phyloP scores from a whole-genome alignment of 2,329 filamentous ascomycete genomes.

The Alternaria triticimaculans region DNA sequence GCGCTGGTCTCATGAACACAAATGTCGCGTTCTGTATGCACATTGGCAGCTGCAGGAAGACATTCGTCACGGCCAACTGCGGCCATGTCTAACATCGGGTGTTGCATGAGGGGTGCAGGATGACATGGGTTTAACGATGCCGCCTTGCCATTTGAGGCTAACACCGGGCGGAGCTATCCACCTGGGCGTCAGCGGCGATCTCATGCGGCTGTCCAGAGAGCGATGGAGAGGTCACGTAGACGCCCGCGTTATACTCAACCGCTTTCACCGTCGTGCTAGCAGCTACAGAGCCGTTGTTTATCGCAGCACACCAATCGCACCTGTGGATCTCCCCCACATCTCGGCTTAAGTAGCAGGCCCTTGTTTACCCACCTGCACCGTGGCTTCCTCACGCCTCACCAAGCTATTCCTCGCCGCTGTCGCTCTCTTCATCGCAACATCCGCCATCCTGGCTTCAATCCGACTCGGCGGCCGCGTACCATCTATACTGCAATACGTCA shows the following conservation, averaged over 20 bases:
- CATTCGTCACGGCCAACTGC: neutral
- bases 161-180: neutral
- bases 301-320: conserved; percentile 17
- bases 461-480: conserved; percentile 65
- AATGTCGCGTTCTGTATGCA: neutral
- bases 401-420: conserved; percentile 59
- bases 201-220: conserved; percentile 5
- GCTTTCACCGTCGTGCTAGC: conserved; percentile 7
- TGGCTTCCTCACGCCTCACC: conserved; percentile 18
- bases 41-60: neutral
- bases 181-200: neutral
- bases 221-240: conserved; percentile 16
- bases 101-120: conserved; percentile 13
- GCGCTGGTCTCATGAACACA: neutral
- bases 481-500: conserved; percentile 64
- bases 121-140: conserved; percentile 8
- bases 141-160: conserved; percentile 9
- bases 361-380: conserved; percentile 2
- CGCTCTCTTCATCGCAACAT: conserved; percentile 62
- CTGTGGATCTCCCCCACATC: conserved; percentile 14
- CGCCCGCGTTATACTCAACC: conserved; percentile 1
- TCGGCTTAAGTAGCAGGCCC: conserved; percentile 10
- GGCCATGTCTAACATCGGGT: conserved; percentile 3
- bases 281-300: conserved; percentile 14
- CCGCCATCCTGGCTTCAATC: conserved; percentile 72